Evolutionary conservation across 1,284 basidiomycete genomes (phyloP), one percentile per base, ranked within the genome.

Genomic region (Ustilago trichophora): DNA sequence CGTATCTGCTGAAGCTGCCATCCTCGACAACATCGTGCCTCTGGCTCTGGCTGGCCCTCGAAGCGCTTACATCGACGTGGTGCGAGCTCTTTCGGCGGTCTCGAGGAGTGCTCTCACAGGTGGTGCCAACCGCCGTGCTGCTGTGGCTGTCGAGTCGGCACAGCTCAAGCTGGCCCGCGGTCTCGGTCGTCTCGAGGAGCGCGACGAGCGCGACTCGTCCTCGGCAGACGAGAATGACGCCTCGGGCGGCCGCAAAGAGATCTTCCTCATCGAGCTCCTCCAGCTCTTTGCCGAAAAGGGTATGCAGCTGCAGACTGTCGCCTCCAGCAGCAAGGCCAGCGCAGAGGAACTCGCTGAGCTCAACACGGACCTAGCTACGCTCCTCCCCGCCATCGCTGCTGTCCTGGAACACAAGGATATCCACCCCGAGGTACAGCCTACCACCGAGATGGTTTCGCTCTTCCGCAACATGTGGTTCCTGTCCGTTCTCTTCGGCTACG

Each of bases 401-500:
- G 85, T 97, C 10, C 85, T 98, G n/a, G 84, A 86, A 31, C 91
- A 94, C 77, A 73, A 83, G 18, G 87, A 90, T 66, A 90, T 91
- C 78, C 85, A 87, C 50, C 88, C 90, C 1, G 86, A 89, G 33
- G 64, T 84, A 12, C 82, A 86, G 31, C 81, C 89, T 16, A 85
- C 88, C 3, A 78, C 87, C 1, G 88, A 89, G 38, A 81, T 91
- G n/a, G 88, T 91, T 4, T 85, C 88, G 4, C 85, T 92, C 16
- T 98, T 97, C 86, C 87, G 94, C 41, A 93, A 93, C 80, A 86
- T 94, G 83, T 98, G 95, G 95, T 92, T 96, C 83, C 83, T 97
- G 12, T 92, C 91, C 75, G 87, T 91, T 16, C 85, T 97, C 13
- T 93, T 70, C 18, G 88, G 90, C 31, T 90, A 92, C 68, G 88